These are phyloP conservation scores for Chalara sp. DNA, from an alignment of 2,329 filamentous ascomycete species.

Conservation along the genomic window DNA sequence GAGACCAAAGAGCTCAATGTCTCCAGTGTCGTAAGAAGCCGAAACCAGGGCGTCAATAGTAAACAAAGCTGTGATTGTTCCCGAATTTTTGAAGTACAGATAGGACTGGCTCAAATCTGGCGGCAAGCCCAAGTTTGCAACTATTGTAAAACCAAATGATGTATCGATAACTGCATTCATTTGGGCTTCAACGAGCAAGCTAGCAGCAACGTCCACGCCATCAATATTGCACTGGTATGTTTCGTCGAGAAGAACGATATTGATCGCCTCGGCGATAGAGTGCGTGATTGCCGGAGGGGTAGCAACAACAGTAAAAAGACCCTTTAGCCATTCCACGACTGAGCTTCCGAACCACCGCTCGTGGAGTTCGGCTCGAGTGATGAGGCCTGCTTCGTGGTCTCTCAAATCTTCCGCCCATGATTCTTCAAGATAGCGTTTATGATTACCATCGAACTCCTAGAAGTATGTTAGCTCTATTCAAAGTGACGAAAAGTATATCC, in stretches of 20 bases:
- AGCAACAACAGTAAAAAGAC: neutral
- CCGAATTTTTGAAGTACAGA: constrained; percentile 1
- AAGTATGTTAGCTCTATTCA: neutral
- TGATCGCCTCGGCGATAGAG: neutral
- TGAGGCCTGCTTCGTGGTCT: neutral
- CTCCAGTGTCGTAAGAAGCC: neutral
- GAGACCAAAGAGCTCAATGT: neutral
- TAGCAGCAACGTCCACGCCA: neutral
- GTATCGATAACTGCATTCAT: neutral
- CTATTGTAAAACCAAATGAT: neutral
- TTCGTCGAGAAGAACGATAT: neutral
- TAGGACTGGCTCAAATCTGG: neutral
- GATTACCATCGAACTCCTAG: neutral
- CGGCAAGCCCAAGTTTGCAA: neutral
- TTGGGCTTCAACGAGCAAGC: neutral
- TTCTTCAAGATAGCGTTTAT: neutral
- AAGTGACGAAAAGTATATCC: neutral
- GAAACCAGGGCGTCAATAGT: neutral
- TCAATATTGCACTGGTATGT: neutral
- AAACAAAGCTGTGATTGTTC: neutral
- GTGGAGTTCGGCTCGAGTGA: neutral
- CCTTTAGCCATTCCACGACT: neutral
- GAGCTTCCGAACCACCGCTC: neutral
- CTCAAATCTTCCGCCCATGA: neutral
- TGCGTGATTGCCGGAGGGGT: neutral